phyloP scores from a whole-genome alignment of 2,329 filamentous ascomycete genomes.

The Aspergillus tubingensis region DNA sequence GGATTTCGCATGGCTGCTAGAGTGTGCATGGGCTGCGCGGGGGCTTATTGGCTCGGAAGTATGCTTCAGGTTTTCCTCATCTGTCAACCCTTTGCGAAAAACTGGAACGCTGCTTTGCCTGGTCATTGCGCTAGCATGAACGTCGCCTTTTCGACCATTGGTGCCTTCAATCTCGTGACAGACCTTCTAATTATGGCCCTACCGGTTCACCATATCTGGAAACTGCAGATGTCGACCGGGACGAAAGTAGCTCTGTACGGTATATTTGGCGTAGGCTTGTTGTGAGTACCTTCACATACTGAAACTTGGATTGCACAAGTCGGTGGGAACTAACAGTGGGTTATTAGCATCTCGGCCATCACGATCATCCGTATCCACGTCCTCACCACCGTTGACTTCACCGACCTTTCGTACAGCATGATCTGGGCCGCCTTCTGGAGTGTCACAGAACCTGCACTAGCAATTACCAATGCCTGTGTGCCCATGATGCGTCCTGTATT shows the following conservation, averaged over 20 bases:
- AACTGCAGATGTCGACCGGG: constrained; percentile 25
- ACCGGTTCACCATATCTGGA: constrained; percentile 29
- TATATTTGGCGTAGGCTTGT: constrained; percentile 28
- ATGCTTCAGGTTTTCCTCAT: constrained; percentile 31
- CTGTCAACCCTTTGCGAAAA: constrained; percentile 23
- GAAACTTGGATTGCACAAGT: no score
- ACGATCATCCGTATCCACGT: constrained; percentile 27
- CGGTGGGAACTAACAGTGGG: neutral
- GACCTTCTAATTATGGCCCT: constrained; percentile 27
- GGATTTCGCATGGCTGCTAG: constrained; percentile 34
- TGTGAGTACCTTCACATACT: constrained; percentile 17
- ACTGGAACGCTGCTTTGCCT: constrained; percentile 20
- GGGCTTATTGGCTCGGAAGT: constrained; percentile 31
- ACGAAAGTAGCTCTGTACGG: constrained; percentile 25
- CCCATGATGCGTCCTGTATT: constrained; percentile 28
- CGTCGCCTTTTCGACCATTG: constrained; percentile 26
- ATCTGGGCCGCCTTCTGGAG: constrained; percentile 29
- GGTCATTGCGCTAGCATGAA: constrained; percentile 27
- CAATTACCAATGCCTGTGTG: constrained; percentile 25
- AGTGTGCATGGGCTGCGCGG: constrained; percentile 27
- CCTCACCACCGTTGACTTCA: constrained; percentile 24
- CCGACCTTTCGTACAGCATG: constrained; percentile 26
- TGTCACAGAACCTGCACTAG: constrained; percentile 28
- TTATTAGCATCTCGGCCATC: constrained; percentile 26
- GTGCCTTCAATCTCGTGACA: constrained; percentile 27